These are phyloP conservation scores for Phytophthora chlamydospora DNA, from an alignment of 352 stramenopile species.

Conservation along the genomic window DNA sequence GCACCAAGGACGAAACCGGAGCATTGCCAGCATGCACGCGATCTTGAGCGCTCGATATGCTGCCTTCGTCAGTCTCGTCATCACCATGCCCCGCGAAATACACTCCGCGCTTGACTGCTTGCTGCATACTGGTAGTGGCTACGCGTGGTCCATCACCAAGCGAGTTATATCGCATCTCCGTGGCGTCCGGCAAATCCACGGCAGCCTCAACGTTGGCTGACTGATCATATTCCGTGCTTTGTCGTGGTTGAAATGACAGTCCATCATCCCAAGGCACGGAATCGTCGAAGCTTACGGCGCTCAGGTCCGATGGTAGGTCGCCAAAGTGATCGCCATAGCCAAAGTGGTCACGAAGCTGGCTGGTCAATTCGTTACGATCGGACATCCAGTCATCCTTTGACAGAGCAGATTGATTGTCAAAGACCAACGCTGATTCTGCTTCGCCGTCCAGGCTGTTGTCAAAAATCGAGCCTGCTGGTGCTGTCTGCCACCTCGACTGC, in stretches of 20 bases:
- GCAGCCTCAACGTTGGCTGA: conserved; percentile 4
- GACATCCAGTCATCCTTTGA: conserved; percentile 28
- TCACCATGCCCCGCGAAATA: conserved; percentile 12
- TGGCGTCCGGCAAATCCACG: neutral
- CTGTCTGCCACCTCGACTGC: conserved; percentile 16
- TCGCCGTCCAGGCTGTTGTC: conserved; percentile 48
- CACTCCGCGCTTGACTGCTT: conserved; percentile 2
- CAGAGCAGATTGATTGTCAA: conserved; percentile 29
- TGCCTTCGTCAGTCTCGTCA: conserved; percentile 1
- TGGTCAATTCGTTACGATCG: conserved; percentile 8
- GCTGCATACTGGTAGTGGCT: neutral
- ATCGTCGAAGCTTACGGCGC: conserved; percentile 81
- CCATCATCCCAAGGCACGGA: conserved; percentile 77
- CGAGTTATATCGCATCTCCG: conserved; percentile 3
- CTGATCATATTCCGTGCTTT: conserved; percentile 18
- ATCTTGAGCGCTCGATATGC: neutral
- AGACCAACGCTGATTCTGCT: conserved; percentile 53
- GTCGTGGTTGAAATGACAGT: conserved; percentile 44
- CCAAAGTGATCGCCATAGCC: conserved; percentile 22
- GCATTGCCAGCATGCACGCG: conserved; percentile 16
- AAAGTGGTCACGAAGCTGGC: conserved; percentile 32
- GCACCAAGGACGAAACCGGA: conserved; percentile 60
- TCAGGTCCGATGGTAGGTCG: conserved; percentile 58
- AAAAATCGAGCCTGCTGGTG: conserved; percentile 13
- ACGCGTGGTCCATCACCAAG: conserved; percentile 2